Base-by-base conservation (phyloP, 2,329 filamentous ascomycete genomes). In the Cytospora chrysosperma region DNA sequence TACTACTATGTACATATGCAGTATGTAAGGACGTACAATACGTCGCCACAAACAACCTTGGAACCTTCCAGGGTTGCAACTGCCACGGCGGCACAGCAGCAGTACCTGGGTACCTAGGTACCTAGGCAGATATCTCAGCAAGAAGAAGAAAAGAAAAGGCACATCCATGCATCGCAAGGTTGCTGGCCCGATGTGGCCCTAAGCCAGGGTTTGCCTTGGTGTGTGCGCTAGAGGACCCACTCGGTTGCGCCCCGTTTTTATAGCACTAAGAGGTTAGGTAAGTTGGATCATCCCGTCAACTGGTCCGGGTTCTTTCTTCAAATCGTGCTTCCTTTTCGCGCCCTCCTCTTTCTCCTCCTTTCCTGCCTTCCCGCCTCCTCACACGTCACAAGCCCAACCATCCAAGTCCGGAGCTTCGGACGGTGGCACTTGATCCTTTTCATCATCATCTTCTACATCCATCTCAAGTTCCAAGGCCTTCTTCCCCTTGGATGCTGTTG, bases 121-220 rank as follows among this genome's bases (percentile, higher is more conserved):
- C 9, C 10, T 17, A 28, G 17, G 8, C 27, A 40, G 27, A n/a
- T n/a, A 28, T 15, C n/a, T n/a, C n/a, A n/a, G n/a, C n/a, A n/a
- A n/a, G n/a, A n/a, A n/a, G n/a, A n/a, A n/a, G n/a, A n/a, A 30
- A 55, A 40, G 24, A 37, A 47, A 49, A 55, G 21, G 55, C 21
- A 19, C 12, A 53, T 34, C 34, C 43, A 40, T 61, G 62, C 53
- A n/a, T 34, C 26, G 56, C 32, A 54, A 17, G 51, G 59, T 27
- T 43, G 30, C 59, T 65, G 60, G 63, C 53, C 59, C 63, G 63
- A 53, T 54, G 57, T 54, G 59, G 63, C 40, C 27, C 52, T 34
- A 3, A 30, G 28, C 34, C 50, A 58, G 51, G 56, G 53, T 64
- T 64, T 50, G 62, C 60, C 54, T 57, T 54, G 49, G 56, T 26